Evolutionary conservation across 169 alveolate species (phyloP).

Genomic region (Cryptosporidium canis): DNA sequence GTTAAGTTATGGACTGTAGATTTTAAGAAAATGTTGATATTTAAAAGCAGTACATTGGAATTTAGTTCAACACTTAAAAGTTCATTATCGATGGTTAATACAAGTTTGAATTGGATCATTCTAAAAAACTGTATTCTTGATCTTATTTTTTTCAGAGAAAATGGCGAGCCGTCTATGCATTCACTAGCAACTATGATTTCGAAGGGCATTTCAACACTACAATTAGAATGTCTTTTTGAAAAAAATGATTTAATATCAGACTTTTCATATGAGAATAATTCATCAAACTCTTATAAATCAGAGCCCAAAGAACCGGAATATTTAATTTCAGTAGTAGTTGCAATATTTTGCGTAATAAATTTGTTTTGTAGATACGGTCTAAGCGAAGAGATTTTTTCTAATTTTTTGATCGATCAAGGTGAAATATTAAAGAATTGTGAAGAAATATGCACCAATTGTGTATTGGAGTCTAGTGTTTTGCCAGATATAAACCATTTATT

Average conservation of each 20-base stretch:
- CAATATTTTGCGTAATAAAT: conserved; percentile 29
- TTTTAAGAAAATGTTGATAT: neutral
- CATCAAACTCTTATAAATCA: neutral
- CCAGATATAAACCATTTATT: neutral
- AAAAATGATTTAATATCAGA: neutral
- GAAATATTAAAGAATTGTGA: conserved; percentile 10
- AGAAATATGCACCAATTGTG: conserved; percentile 12
- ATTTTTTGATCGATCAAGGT: neutral
- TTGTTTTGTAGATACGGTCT: conserved; percentile 14
- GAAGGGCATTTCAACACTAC: neutral
- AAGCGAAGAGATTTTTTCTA: neutral
- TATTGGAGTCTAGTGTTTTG: neutral
- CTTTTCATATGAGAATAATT: neutral
- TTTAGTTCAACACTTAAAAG: neutral
- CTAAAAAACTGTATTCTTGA: neutral
- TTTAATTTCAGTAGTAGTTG: neutral
- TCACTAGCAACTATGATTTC: neutral
- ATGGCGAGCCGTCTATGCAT: neutral
- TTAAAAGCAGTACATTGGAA: neutral
- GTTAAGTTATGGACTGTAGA: neutral
- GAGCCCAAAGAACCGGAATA: neutral
- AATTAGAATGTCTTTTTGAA: conserved; percentile 17
- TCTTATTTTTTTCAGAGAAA: neutral
- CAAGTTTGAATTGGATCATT: conserved; percentile 25
- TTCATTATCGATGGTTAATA: neutral